Evolutionary conservation across 1,284 basidiomycete genomes (phyloP).

Genomic region (Mycena sp.): DNA sequence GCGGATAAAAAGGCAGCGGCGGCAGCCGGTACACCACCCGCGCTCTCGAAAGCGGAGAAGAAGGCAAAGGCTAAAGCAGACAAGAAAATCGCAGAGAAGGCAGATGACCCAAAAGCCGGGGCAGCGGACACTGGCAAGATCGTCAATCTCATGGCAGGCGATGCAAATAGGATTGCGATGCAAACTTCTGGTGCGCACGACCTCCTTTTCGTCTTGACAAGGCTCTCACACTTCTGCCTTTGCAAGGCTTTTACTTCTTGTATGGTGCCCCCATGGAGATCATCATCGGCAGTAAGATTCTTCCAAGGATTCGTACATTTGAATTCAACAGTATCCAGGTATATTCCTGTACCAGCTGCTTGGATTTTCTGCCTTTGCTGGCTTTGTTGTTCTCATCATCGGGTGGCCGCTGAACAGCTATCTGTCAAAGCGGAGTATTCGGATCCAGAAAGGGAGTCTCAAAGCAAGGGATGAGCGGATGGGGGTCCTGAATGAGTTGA

Average conservation of each 20-base stretch:
- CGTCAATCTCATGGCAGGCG: constrained; percentile 80
- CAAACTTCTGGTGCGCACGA: neutral
- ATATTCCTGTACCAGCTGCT: constrained; percentile 78
- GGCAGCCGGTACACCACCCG: neutral
- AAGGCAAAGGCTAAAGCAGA: constrained; percentile 25
- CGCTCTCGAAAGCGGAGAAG: constrained; percentile 21
- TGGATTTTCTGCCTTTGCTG: constrained; percentile 71
- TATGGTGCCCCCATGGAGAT: constrained; percentile 76
- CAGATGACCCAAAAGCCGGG: constrained; percentile 72
- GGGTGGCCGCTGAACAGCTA: constrained; percentile 81
- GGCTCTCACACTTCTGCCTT: neutral
- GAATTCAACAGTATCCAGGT: neutral
- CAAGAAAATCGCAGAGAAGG: constrained; percentile 33
- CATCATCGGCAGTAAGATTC: constrained; percentile 64
- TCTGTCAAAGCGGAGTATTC: constrained; percentile 66
- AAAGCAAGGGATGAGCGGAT: constrained; percentile 87
- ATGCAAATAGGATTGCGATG: constrained; percentile 60
- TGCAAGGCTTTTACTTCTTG: neutral
- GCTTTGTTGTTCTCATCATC: constrained; percentile 76
- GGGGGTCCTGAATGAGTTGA: constrained; percentile 88
- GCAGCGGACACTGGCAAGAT: constrained; percentile 83
- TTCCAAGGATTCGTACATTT: neutral
- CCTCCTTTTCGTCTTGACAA: neutral
- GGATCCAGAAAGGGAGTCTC: constrained; percentile 79
- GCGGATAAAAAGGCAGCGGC: constrained; percentile 25